phyloP scores from a whole-genome alignment of 225 moss, liverwort and hornwort genomes.

The Anthoceros angustus region DNA sequence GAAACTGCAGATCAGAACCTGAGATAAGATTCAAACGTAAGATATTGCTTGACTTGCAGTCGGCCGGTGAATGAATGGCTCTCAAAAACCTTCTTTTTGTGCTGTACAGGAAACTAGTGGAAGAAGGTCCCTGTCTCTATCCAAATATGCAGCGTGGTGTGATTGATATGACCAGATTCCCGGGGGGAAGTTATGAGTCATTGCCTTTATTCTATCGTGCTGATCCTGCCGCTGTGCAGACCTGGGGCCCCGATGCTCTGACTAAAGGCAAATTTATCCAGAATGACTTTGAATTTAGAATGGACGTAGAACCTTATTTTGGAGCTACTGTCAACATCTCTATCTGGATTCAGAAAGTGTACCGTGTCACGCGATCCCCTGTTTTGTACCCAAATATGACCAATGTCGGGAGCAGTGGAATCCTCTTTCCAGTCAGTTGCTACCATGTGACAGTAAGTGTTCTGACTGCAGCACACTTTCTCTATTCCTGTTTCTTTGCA shows the following conservation, averaged over 20 bases:
- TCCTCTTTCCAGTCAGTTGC: slow-evolving; percentile 1
- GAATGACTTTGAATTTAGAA: not conserved
- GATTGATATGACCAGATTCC: not conserved
- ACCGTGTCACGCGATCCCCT: not conserved
- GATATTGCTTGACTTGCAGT: no score
- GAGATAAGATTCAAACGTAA: no score
- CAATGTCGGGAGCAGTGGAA: not conserved
- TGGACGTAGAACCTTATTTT: not conserved
- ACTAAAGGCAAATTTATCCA: not conserved
- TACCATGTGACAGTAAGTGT: not conserved
- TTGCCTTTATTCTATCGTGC: slow-evolving; percentile 1
- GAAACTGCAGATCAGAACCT: no score
- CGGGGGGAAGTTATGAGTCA: not conserved
- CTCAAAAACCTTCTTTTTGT: not conserved
- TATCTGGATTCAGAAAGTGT: not conserved
- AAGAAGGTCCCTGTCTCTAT: not conserved
- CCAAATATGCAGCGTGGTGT: not conserved
- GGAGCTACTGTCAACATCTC: not conserved
- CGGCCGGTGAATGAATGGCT: no score
- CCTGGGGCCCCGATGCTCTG: not conserved
- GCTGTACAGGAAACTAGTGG: not conserved
- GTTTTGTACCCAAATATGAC: not conserved
- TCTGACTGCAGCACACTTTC: not conserved
- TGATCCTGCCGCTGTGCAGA: not conserved
- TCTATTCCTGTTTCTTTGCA: not conserved